These are phyloP conservation scores for Candida qinlingensis DNA, from an alignment of 805 yeast species.

Conservation along the genomic window DNA sequence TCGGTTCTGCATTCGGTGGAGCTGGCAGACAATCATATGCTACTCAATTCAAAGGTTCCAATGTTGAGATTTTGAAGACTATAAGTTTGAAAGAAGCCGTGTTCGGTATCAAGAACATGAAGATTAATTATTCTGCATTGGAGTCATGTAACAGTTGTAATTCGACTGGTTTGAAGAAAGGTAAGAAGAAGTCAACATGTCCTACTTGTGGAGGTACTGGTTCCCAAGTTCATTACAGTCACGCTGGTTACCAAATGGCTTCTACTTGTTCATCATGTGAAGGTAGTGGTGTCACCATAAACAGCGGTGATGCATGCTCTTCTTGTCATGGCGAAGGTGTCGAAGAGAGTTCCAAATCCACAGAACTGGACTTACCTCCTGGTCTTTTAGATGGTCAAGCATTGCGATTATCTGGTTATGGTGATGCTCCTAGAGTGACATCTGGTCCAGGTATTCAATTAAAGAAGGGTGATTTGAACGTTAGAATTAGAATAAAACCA, in stretches of 20 bases:
- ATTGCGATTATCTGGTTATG: constrained; percentile 79
- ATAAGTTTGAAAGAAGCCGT: constrained; percentile 83
- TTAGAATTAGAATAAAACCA: constrained; percentile 71
- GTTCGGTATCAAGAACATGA: constrained; percentile 61
- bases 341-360: constrained; percentile 55
- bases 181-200: constrained; percentile 74
- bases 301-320: constrained; percentile 62
- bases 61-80: constrained; percentile 72
- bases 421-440: constrained; percentile 81
- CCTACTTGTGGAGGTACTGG: constrained; percentile 91
- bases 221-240: constrained; percentile 73
- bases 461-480: constrained; percentile 81
- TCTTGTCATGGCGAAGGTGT: constrained; percentile 92
- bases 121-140: constrained; percentile 65
- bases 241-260: constrained; percentile 96
- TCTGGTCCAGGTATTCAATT: constrained; percentile 64
- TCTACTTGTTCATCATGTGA: constrained; percentile 84
- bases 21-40: constrained; percentile 41
- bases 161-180: constrained; percentile 81
- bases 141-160: constrained; percentile 75
- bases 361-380: constrained; percentile 79
- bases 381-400: constrained; percentile 87
- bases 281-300: constrained; percentile 81
- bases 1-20: constrained; percentile 45
- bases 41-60: constrained; percentile 83